These are phyloP conservation scores for Pseudozyma pruni DNA, from an alignment of 1,284 basidiomycete species.

Conservation along the genomic window DNA sequence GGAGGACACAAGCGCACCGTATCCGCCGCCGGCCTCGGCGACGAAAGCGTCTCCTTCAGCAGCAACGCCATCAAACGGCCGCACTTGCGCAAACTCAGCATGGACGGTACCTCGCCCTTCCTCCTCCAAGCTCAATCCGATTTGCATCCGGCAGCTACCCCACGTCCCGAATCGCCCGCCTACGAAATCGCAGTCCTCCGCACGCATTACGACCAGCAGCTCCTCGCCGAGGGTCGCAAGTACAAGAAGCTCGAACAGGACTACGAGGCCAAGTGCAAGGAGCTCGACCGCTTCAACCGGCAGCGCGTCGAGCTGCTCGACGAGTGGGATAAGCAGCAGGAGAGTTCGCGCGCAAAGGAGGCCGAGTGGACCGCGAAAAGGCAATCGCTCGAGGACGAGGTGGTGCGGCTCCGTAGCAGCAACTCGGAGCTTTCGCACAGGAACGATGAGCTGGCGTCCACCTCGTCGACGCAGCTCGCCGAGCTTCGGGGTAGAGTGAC, in stretches of 20 bases:
- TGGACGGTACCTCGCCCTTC: slow-evolving; percentile 41
- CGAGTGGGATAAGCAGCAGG: slow-evolving; percentile 60
- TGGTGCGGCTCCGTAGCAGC: slow-evolving; percentile 30
- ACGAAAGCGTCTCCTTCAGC: slow-evolving; percentile 26
- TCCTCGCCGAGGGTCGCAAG: slow-evolving; percentile 47
- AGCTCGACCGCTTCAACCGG: slow-evolving; percentile 57
- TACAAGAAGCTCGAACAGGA: slow-evolving; percentile 58
- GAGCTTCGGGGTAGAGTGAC: slow-evolving; percentile 16
- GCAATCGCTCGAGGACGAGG: slow-evolving; percentile 36
- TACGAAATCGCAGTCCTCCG: slow-evolving; percentile 55
- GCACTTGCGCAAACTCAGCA: slow-evolving; percentile 34
- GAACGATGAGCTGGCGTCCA: slow-evolving; percentile 27
- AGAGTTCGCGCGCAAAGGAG: slow-evolving; percentile 31
- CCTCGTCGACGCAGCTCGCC: slow-evolving; percentile 7
- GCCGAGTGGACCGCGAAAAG: slow-evolving; percentile 35
- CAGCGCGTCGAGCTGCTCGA: slow-evolving; percentile 57
- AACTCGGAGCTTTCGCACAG: slow-evolving; percentile 38
- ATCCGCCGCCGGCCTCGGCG: slow-evolving; percentile 29
- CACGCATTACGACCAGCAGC: slow-evolving; percentile 54
- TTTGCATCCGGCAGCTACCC: slow-evolving; percentile 24
- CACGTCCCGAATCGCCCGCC: slow-evolving; percentile 34
- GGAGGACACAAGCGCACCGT: slow-evolving; percentile 30
- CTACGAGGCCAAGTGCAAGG: slow-evolving; percentile 50
- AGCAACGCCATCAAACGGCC: slow-evolving; percentile 22
- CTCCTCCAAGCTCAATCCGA: slow-evolving; percentile 31